These are phyloP conservation scores for Cystobasidiaceae sp. DNA, from an alignment of 1,284 basidiomycete species.

Conservation along the genomic window DNA sequence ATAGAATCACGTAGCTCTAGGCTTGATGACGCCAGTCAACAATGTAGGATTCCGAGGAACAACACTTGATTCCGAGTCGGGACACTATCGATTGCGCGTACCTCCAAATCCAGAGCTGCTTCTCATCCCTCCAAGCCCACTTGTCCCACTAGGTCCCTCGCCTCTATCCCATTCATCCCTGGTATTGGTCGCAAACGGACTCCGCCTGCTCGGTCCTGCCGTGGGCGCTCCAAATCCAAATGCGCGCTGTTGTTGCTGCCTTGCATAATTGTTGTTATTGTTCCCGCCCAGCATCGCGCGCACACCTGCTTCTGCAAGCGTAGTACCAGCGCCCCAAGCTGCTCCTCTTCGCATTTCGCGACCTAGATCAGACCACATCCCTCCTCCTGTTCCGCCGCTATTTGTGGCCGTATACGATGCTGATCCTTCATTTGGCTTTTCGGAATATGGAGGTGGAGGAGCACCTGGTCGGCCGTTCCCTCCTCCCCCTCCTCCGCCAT, in stretches of 20 bases:
- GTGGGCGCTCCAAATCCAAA: conserved; percentile 16
- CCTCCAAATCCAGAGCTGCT: conserved; percentile 63
- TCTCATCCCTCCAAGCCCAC: conserved; percentile 28
- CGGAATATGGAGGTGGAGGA: conserved; percentile 74
- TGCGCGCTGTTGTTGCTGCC: conserved; percentile 57
- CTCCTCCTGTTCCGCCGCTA: neutral
- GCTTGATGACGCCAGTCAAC: neutral
- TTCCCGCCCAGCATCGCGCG: conserved; percentile 37
- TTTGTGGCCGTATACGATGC: conserved; percentile 41
- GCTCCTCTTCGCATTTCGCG: conserved; percentile 1
- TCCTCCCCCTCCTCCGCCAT: conserved; percentile 47
- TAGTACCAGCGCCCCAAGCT: neutral
- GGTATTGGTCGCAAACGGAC: too few relatives aligned
- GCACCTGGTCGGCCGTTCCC: conserved; percentile 52
- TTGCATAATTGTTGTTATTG: conserved; percentile 34
- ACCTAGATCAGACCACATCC: conserved; percentile 4
- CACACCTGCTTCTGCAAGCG: conserved; percentile 38
- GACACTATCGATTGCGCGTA: conserved; percentile 51
- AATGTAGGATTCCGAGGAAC: neutral
- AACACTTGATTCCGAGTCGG: neutral
- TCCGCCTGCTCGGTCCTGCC: neutral
- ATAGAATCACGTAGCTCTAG: neutral
- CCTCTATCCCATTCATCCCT: conserved; percentile 35
- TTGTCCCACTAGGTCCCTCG: conserved; percentile 46
- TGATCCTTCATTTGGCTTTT: conserved; percentile 46